Evolutionary conservation across 306 rosid species (phyloP), one percentile per base, ranked within the genome.

Genomic region (Luffa aegyptiaca): DNA sequence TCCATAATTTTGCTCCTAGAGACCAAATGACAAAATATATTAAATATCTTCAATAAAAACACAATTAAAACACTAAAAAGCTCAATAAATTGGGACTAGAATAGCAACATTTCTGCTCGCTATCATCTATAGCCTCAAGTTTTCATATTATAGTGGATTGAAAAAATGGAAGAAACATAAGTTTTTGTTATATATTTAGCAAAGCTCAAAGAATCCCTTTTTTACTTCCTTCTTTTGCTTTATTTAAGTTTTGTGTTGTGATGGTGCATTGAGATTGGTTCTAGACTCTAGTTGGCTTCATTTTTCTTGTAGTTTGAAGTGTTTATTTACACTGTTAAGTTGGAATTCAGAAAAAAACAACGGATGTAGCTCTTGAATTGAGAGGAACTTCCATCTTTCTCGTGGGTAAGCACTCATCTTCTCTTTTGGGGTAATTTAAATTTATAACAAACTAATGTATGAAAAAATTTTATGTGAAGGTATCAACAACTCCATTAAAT

Each of bases 321-420:
- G 71, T 86, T 85, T 83, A 84, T 91, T 90, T 84, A 84, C 87
- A 89, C 87, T 81, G 80, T 85, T 86, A 80, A 84, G 84, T 85
- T 85, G 88, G 86, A 72, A 83, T 84, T 77, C 96, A 93, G 97
- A 95, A 80, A 84, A 90, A 88, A 85, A 98, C 97, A 42, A 84
- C 83, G 82, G 96, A 91, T 61, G 75, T 90, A 64, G 80, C 86
- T 74, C 88, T 93, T 41, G 90, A 82, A 76, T 84, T 95, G 71
- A 93, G 88, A 84, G 99, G 99, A 85, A 84, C 99, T 59, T 91
- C 99, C 80, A 87, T 93, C 73, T 95, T 91, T 81, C 95, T 95
- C 42, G 80, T 93, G 81, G 99, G 99, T 91, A 89, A 86, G 97
- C 48, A 64, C 2, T 4, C 17, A 39, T 56, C 55, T 61, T 55